These are phyloP conservation scores for Aspergillus udagawae DNA, from an alignment of 2,329 filamentous ascomycete species.

Conservation along the genomic window DNA sequence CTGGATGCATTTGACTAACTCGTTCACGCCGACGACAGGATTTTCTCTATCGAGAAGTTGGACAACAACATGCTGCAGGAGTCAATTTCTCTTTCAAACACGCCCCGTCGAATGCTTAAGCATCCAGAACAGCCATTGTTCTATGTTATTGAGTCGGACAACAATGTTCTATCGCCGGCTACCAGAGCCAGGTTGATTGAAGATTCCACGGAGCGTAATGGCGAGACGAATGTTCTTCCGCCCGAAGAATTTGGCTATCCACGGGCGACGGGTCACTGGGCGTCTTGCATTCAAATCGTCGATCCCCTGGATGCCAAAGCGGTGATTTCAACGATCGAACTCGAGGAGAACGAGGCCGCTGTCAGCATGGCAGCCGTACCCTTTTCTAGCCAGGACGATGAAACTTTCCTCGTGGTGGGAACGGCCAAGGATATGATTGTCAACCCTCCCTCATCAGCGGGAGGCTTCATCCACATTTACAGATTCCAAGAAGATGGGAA, in stretches of 20 bases:
- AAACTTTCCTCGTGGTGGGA: slow-evolving; percentile 88
- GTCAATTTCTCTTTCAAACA: slow-evolving; percentile 81
- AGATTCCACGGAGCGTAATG: slow-evolving; percentile 67
- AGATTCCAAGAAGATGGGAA: slow-evolving; percentile 82
- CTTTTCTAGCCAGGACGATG: slow-evolving; percentile 84
- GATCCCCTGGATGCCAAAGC: slow-evolving; percentile 73
- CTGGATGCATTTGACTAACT: slow-evolving; percentile 2
- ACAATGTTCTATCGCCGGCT: slow-evolving; percentile 80
- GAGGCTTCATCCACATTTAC: slow-evolving; percentile 89
- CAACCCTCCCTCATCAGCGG: slow-evolving; percentile 68
- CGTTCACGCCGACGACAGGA: slow-evolving; percentile 47
- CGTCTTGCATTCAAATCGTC: slow-evolving; percentile 88
- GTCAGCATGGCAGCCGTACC: slow-evolving; percentile 79
- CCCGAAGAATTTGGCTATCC: slow-evolving; percentile 87
- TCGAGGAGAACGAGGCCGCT: slow-evolving; percentile 87
- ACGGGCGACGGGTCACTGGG: slow-evolving; percentile 79
- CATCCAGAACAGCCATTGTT: slow-evolving; percentile 86
- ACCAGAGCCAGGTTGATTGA: slow-evolving; percentile 70
- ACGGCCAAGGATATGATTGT: slow-evolving; percentile 87
- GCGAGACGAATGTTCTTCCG: slow-evolving; percentile 65
- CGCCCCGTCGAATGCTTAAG: slow-evolving; percentile 79
- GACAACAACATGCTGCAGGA: slow-evolving; percentile 83
- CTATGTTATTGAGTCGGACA: slow-evolving; percentile 91
- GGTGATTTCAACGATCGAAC: slow-evolving; percentile 72
- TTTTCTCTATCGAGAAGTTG: slow-evolving; percentile 85